Evolutionary conservation across 2,329 filamentous ascomycete species (phyloP).

Genomic region (Colletotrichum sp.): DNA sequence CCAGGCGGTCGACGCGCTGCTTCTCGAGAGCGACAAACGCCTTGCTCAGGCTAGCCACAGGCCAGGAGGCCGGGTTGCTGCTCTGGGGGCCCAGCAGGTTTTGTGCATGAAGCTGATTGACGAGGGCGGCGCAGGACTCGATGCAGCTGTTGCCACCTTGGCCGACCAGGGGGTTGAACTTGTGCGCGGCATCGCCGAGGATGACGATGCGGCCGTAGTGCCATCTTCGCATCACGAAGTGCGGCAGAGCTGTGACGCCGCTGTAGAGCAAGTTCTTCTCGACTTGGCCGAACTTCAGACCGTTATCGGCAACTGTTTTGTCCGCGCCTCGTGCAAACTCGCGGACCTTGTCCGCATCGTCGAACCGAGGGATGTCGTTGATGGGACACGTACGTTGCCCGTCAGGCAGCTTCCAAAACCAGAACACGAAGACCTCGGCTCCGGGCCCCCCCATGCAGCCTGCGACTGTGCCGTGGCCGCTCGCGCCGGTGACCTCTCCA

Average conservation of each 20-base stretch:
- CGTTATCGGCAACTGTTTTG: background rate
- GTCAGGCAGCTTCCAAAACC: constrained; percentile 14
- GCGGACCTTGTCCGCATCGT: constrained; percentile 4
- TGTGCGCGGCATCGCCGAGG: constrained; percentile 39
- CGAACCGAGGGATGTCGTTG: constrained; percentile 5
- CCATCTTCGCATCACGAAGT: constrained; percentile 28
- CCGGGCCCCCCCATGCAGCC: constrained; percentile 7
- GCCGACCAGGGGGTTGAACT: constrained; percentile 34
- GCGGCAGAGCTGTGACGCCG: constrained; percentile 13
- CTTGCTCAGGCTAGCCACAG: background rate
- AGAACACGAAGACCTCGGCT: background rate
- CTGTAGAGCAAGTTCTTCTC: background rate
- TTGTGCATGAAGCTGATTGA: constrained; percentile 24
- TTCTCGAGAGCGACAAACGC: background rate
- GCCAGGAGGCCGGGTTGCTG: background rate
- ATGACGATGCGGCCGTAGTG: constrained; percentile 32
- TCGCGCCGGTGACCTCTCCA: constrained; percentile 1
- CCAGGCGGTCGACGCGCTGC: background rate
- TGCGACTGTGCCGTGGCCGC: background rate
- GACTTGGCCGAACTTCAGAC: background rate
- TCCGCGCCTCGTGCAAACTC: background rate
- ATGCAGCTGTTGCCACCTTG: constrained; percentile 33
- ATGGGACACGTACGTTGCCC: background rate
- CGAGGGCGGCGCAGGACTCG: constrained; percentile 27
- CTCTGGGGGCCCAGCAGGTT: background rate